Conservation (phyloP, 1,139 yeast species). For the Sugiyamaella novakii region DNA sequence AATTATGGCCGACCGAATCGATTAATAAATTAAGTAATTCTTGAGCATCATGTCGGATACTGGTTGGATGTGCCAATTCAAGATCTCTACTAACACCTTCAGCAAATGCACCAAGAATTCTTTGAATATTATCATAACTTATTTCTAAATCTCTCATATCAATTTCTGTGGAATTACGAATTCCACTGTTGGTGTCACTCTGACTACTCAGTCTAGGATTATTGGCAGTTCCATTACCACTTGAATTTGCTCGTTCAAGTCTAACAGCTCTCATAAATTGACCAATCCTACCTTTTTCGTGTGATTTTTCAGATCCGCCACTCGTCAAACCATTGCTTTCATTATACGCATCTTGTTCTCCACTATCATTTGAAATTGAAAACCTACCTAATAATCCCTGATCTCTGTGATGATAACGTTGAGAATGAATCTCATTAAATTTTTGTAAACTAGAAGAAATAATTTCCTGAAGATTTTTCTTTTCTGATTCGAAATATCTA, state of each 20-base stretch:
- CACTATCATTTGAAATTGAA: conserved; percentile 30
- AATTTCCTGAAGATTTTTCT: conserved; percentile 65
- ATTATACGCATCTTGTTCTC: not conserved
- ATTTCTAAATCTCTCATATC: conserved; percentile 28
- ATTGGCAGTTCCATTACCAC: conserved; percentile 17
- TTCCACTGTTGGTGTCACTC: not conserved
- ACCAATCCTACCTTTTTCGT: conserved; percentile 38
- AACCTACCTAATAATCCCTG: conserved; percentile 36
- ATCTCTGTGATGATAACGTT: conserved; percentile 29
- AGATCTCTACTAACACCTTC: conserved; percentile 79
- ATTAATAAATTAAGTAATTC: conserved; percentile 69
- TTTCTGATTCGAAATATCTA: conserved; percentile 72
- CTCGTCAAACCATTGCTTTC: conserved; percentile 1
- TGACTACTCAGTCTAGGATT: conserved; percentile 9
- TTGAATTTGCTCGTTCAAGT: conserved; percentile 32
- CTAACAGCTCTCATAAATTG: conserved; percentile 40
- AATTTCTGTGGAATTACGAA: conserved; percentile 1
- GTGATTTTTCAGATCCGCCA: conserved; percentile 21
- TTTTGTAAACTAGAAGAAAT: conserved; percentile 45
- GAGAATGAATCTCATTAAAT: conserved; percentile 34
- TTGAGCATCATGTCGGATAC: conserved; percentile 63
- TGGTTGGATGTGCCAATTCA: conserved; percentile 65
- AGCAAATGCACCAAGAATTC: conserved; percentile 67
- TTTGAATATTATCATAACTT: conserved; percentile 53
- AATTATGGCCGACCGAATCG: conserved; percentile 70